Evolutionary conservation across 208 protist species (phyloP), one percentile per base, ranked within the genome.

Genomic region (Vickermania spadyakhi): DNA sequence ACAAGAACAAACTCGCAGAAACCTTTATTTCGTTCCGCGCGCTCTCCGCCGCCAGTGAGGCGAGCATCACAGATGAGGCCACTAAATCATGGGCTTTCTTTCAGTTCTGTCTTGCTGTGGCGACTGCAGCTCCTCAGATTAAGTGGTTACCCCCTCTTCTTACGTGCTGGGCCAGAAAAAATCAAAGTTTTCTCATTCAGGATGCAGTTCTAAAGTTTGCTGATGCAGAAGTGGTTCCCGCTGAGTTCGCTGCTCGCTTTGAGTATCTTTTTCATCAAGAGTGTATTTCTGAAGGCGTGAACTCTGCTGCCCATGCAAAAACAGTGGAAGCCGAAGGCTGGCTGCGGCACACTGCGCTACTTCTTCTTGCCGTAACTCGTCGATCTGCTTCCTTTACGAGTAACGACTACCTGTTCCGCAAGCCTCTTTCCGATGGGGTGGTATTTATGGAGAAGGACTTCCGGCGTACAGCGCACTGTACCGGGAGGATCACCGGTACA

Each of bases 281-380:
- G 11, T n/a, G n/a, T n/a, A n/a, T n/a, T n/a, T 45, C 36, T 18
- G 11, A 7, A 7, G 36, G 36, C 36, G 36, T 7, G 36, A 7
- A n/a, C 11, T 7, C 36, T 7, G 36, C 7, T 18, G n/a, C n/a
- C n/a, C n/a, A n/a, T n/a, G n/a, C n/a, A n/a, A n/a, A n/a, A n/a
- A n/a, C n/a, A n/a, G n/a, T n/a, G n/a, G 36, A 45, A 18, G 36
- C 11, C 11, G 7, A 7, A n/a, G 36, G 54, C 29, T 89, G 78
- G 78, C 54, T 77, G 28, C 69, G 62, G 29, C 67, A 81, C 62
- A 18, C 64, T 29, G 64, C 75, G 25, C 31, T 83, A 26, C 58
- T 89, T 25, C 29, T 86, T 26, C 73, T 89, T n/a, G 72, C 51
- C 3, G 53, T 73, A n/a, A 28, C 56, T 14, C 66, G 60, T 26